Evolutionary conservation across 768 basidiomycete species (phyloP).

Genomic region (Terana coerulea): DNA sequence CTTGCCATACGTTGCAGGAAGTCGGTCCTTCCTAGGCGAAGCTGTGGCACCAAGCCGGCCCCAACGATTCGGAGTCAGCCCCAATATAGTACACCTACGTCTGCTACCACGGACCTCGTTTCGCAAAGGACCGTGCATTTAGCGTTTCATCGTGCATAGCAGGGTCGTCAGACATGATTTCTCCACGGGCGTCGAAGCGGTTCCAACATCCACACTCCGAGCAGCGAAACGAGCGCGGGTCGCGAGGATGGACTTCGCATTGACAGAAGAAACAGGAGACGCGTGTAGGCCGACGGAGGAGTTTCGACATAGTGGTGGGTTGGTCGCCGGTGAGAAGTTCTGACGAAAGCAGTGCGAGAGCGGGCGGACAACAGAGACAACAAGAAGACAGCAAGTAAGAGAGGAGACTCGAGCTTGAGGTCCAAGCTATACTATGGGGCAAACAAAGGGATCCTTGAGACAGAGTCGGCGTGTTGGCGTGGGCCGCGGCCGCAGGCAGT

Average conservation of each 20-base stretch:
- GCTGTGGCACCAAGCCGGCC: constrained; percentile 34
- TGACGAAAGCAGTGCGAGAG: background rate
- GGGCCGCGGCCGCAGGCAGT: too few species aligned
- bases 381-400: background rate
- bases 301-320: constrained; percentile 23
- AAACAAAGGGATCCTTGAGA: background rate
- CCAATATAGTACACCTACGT: background rate
- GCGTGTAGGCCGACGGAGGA: constrained; percentile 52
- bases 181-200: constrained; percentile 63
- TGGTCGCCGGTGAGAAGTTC: background rate
- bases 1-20: constrained; percentile 57
- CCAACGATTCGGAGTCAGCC: too few species aligned
- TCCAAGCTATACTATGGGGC: too few species aligned
- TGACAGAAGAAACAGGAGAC: constrained; percentile 74
- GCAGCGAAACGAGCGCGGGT: constrained; percentile 62
- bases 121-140: constrained; percentile 67
- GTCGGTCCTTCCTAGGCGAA: constrained; percentile 63
- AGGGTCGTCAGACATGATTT: constrained; percentile 81
- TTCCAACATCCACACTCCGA: constrained; percentile 71
- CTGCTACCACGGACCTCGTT: constrained; percentile 49
- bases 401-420: background rate
- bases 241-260: constrained; percentile 38
- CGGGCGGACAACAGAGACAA: background rate
- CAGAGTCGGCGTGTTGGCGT: too few species aligned
- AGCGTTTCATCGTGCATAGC: constrained; percentile 82